These are phyloP conservation scores for Micromonas commoda DNA, from an alignment of 139 green algal genomes.

Conservation along the genomic window DNA sequence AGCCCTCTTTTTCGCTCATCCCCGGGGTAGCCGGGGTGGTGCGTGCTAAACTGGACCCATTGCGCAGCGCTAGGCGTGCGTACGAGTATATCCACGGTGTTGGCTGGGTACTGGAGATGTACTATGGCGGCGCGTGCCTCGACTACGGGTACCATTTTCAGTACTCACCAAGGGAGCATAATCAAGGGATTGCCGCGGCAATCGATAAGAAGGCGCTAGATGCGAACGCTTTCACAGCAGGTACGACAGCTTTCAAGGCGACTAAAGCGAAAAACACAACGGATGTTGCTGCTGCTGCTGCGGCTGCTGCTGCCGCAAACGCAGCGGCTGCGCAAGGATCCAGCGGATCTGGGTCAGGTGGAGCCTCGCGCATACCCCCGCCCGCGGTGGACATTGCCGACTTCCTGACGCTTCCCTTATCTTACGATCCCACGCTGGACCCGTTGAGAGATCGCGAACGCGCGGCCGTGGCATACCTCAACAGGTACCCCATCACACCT, in stretches of 20 bases:
- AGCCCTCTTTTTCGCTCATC: neutral
- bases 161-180: neutral
- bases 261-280: too few relatives aligned
- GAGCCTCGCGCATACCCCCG: too few relatives aligned
- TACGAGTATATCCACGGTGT: slow-evolving; percentile 17
- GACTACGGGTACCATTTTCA: neutral
- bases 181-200: neutral
- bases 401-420: neutral
- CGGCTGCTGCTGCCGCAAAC: too few relatives aligned
- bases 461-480: neutral
- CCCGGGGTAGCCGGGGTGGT: neutral
- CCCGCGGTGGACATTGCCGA: neutral
- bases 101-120: slow-evolving; percentile 14
- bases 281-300: too few relatives aligned
- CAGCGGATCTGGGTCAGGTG: too few relatives aligned
- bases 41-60: neutral
- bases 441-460: neutral
- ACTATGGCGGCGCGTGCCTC: neutral
- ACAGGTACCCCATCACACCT: neutral
- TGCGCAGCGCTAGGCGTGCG: neutral
- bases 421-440: slow-evolving; percentile 1
- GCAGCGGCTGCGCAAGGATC: too few relatives aligned
- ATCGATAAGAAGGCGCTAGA: neutral
- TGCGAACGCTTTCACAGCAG: too few relatives aligned
- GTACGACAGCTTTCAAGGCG: too few relatives aligned